These are phyloP conservation scores for Leccinum rimulosum DNA, from an alignment of 768 basidiomycete species.

Conservation along the genomic window DNA sequence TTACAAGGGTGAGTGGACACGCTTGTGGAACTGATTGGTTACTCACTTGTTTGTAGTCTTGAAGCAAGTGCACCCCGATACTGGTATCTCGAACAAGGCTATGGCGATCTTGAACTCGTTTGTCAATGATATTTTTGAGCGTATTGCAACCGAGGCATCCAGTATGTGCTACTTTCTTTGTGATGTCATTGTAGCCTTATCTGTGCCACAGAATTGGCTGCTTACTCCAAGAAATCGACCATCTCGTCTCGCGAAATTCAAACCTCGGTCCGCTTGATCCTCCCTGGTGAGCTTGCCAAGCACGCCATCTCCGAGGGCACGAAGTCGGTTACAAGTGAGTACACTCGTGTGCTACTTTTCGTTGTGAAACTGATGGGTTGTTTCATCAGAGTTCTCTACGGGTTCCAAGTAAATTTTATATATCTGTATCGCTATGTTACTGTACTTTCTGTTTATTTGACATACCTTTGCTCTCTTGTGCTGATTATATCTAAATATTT, in stretches of 20 bases:
- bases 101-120: conserved; percentile 85
- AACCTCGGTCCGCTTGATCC: conserved; percentile 77
- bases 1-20: conserved; percentile 59
- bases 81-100: conserved; percentile 89
- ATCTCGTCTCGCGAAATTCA: conserved; percentile 92
- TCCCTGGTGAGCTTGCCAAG: conserved; percentile 84
- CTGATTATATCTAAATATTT: background rate
- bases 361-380: conserved; percentile 8
- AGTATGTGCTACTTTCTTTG: conserved; percentile 39
- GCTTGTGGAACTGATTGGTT: background rate
- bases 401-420: conserved; percentile 47
- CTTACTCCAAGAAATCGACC: conserved; percentile 87
- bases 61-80: conserved; percentile 92
- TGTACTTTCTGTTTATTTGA: conserved; percentile 32
- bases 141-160: conserved; percentile 72
- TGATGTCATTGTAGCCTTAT: background rate
- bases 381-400: conserved; percentile 53
- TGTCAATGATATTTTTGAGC: conserved; percentile 83
- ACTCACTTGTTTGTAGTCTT: conserved; percentile 46
- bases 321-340: conserved; percentile 67
- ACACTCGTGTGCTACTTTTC: background rate
- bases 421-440: conserved; percentile 35
- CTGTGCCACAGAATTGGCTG: conserved; percentile 59
- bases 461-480: conserved; percentile 21
- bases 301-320: conserved; percentile 87